Conservation (phyloP, 352 stramenopile species). For the Pseudoperonospora humuli region DNA sequence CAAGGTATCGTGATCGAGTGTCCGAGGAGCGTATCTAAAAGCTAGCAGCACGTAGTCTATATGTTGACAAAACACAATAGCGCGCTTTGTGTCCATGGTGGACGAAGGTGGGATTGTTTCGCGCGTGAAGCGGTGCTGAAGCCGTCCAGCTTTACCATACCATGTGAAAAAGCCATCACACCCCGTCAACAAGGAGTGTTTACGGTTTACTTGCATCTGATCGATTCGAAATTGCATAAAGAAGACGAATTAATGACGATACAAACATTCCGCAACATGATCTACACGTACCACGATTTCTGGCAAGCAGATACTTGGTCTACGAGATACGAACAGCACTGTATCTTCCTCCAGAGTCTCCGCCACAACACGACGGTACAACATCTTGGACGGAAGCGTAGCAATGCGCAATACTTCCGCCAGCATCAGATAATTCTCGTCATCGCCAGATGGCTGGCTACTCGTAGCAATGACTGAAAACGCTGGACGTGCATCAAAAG, state of each 20-base stretch:
- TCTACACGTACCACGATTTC: slow-evolving; percentile 21
- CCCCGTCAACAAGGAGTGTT: slow-evolving; percentile 15
- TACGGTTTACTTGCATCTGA: slow-evolving; percentile 13
- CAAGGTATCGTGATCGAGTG: neutral
- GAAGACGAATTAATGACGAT: neutral
- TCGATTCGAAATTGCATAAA: neutral
- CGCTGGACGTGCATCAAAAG: slow-evolving; percentile 32
- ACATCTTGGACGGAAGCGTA: slow-evolving; percentile 26
- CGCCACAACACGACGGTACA: slow-evolving; percentile 35
- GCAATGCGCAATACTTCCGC: slow-evolving; percentile 36
- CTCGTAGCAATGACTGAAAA: slow-evolving; percentile 37
- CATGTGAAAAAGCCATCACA: slow-evolving; percentile 42
- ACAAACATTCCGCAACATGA: neutral
- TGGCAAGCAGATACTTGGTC: slow-evolving; percentile 1
- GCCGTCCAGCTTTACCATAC: slow-evolving; percentile 24
- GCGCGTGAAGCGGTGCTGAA: slow-evolving; percentile 47
- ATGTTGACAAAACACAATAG: slow-evolving; percentile 25
- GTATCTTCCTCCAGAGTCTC: slow-evolving; percentile 27
- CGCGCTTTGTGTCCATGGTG: slow-evolving; percentile 9
- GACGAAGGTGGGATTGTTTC: slow-evolving; percentile 45
- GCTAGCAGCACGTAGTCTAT: slow-evolving; percentile 26
- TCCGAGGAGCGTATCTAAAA: slow-evolving; percentile 8
- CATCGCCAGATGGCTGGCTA: neutral
- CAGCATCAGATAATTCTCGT: slow-evolving; percentile 16
- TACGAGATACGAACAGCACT: slow-evolving; percentile 27